Evolutionary conservation across 129 eudicot genomes (phyloP), one percentile per base, ranked within the genome.

Genomic region (Saposhnikovia divaricata): DNA sequence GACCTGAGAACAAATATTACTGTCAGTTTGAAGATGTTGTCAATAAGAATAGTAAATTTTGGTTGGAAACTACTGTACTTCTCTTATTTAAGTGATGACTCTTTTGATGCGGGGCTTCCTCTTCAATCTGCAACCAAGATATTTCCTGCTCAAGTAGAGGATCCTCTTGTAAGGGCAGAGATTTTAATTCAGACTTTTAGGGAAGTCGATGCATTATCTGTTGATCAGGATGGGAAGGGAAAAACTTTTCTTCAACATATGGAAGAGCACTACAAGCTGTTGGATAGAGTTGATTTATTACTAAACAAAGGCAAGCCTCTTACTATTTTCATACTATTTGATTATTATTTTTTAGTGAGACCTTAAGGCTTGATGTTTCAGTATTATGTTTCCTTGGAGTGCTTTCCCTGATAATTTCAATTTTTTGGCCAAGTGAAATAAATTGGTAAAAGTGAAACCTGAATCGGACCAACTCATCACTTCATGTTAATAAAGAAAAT

Each of bases 91-190:
- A 85, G 89, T 84, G 97, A 92, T 80, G 99, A 96, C 47, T 79
- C 85, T 44, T 96, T 90, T 80, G 84, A 80, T 59, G 88, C 68
- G 46, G 70, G 79, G 44, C 55, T 69, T 80, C 84, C 85, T 72
- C 71, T 86, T 85, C 97, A 97, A 55, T 87, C 83, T 83, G 83
- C 93, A 69, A 80, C 86, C 57, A 96, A 96, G 82, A 96, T 96
- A 83, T 88, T 96, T 78, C 99, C 99, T 45, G 97, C 98, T 65
- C 91, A 85, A 82, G 99, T 96, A 42, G 97, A 92, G 87, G 98
- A 96, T 79, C 98, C 99, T 75, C 75, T 82, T 11, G 90, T 96
- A 74, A 83, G 99, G 85, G 89, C 95, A 57, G 97, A 96, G 78
- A 87, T 96, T 82, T 75, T 96, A 79, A 72, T 96, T 75, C 99